phyloP scores from a whole-genome alignment of 306 rosid species.

The Ziziphus jujuba region DNA sequence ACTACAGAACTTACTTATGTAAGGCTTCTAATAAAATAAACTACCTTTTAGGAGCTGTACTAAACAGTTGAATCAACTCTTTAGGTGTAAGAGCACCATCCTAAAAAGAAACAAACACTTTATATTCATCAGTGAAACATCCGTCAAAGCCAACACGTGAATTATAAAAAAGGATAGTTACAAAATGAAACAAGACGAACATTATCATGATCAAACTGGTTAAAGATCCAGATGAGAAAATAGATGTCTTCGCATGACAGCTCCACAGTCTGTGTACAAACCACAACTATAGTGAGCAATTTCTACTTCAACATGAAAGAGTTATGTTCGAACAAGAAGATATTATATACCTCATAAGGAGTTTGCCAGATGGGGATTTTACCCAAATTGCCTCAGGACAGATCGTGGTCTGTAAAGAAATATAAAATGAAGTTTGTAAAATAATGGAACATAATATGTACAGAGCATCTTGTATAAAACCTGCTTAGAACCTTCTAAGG shows the following conservation, averaged over 20 bases:
- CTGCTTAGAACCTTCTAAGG: too few relatives aligned
- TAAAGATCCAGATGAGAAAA: conserved; percentile 73
- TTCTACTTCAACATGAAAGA: too few relatives aligned
- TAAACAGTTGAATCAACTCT: conserved; percentile 82
- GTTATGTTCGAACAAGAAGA: neutral
- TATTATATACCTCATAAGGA: conserved; percentile 84
- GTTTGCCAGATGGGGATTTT: conserved; percentile 63
- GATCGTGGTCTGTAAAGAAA: neutral
- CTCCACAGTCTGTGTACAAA: conserved; percentile 84
- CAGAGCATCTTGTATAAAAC: conserved; percentile 14
- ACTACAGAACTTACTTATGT: too few relatives aligned
- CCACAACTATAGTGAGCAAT: conserved; percentile 19
- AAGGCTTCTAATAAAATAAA: conserved; percentile 10
- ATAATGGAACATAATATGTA: conserved; percentile 22
- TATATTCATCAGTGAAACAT: conserved; percentile 11
- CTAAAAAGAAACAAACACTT: conserved; percentile 36
- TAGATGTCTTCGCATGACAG: conserved; percentile 86
- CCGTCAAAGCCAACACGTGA: too few relatives aligned
- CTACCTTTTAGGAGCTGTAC: conserved; percentile 94
- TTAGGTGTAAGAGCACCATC: conserved; percentile 81
- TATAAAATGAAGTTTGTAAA: too few relatives aligned
- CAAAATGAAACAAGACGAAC: conserved; percentile 33
- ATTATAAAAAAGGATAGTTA: conserved; percentile 11
- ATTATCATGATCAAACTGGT: conserved; percentile 58
- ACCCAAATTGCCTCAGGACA: conserved; percentile 91